Evolutionary conservation across 345 rosid genomes (phyloP).

Genomic region (Hirschfeldia incana): DNA sequence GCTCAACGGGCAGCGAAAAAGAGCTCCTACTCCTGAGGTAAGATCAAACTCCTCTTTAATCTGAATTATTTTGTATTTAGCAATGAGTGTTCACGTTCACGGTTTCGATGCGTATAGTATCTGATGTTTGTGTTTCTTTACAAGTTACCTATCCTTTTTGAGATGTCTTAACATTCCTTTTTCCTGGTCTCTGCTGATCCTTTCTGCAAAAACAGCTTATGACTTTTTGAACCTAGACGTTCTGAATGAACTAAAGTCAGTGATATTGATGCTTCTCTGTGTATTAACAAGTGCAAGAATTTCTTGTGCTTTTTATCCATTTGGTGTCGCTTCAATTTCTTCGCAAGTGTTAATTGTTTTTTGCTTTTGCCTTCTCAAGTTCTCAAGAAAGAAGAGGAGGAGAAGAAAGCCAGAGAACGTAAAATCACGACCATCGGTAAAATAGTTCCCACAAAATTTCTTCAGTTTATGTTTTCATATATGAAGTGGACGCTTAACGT

Average conservation of each 20-base stretch:
- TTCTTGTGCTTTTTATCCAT: background rate
- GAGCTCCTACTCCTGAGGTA: slow-evolving; percentile 86
- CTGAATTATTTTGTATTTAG: background rate
- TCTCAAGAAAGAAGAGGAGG: slow-evolving; percentile 84
- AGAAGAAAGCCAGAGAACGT: slow-evolving; percentile 66
- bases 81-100: background rate
- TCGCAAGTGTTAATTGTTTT: background rate
- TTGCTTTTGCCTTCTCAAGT: slow-evolving; percentile 40
- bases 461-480: slow-evolving; percentile 9
- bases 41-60: slow-evolving; percentile 7
- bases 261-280: background rate
- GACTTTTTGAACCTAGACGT: slow-evolving; percentile 3
- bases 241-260: slow-evolving; percentile 3
- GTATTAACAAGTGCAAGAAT: slow-evolving; percentile 1
- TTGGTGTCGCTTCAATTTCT: background rate
- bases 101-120: slow-evolving; percentile 13
- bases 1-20: slow-evolving; percentile 93
- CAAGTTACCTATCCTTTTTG: slow-evolving; percentile 7
- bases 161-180: background rate
- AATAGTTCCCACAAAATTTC: slow-evolving; percentile 27
- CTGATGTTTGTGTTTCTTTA: slow-evolving; percentile 1
- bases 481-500: background rate
- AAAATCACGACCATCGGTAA: slow-evolving; percentile 45
- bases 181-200: slow-evolving; percentile 7
- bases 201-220: slow-evolving; percentile 7